phyloP scores from a whole-genome alignment of 2,329 filamentous ascomycete species.

The Aspergillus sp. region DNA sequence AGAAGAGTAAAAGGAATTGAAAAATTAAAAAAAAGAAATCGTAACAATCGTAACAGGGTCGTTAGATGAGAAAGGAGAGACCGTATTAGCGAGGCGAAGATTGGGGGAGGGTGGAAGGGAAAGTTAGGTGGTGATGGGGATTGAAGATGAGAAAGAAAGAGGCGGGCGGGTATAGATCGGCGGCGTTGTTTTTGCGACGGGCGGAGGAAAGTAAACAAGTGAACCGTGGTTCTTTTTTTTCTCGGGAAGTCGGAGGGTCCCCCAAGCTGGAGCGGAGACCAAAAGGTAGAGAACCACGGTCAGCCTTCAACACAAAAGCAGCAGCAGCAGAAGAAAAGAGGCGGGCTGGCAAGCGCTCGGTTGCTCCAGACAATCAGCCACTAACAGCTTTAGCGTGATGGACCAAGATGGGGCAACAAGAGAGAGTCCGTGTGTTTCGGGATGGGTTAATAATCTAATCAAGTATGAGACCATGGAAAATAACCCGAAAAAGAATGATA shows the following conservation, averaged over 20 bases:
- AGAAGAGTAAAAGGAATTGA: not conserved
- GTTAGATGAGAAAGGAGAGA: slow-evolving; percentile 9
- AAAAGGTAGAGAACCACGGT: slow-evolving; percentile 4
- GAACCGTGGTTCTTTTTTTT: slow-evolving; percentile 35
- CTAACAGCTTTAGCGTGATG: slow-evolving; percentile 26
- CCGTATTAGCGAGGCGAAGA: slow-evolving; percentile 9
- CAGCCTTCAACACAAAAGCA: not conserved
- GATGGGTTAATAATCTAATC: no score
- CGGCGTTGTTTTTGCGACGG: slow-evolving; percentile 27
- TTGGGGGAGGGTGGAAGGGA: not conserved
- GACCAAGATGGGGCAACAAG: slow-evolving; percentile 4
- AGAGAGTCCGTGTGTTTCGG: not conserved
- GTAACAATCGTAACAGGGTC: not conserved
- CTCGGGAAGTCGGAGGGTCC: slow-evolving; percentile 18
- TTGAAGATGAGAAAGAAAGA: not conserved
- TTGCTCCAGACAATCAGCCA: slow-evolving; percentile 34
- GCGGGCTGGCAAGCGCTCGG: slow-evolving; percentile 15
- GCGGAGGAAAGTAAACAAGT: slow-evolving; percentile 33
- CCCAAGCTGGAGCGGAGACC: slow-evolving; percentile 14
- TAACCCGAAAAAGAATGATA: no score
- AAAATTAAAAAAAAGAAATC: not conserved
- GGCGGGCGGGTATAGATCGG: slow-evolving; percentile 20
- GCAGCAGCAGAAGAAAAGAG: no score
- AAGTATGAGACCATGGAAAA: no score
- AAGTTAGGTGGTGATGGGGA: not conserved